Percentiles rank a stretch among this genome's conserved stretches.
These are phyloP conservation scores for Cladorrhinum sp. DNA, from an alignment of 2,329 filamentous ascomycete genomes.

Conservation along the genomic window DNA sequence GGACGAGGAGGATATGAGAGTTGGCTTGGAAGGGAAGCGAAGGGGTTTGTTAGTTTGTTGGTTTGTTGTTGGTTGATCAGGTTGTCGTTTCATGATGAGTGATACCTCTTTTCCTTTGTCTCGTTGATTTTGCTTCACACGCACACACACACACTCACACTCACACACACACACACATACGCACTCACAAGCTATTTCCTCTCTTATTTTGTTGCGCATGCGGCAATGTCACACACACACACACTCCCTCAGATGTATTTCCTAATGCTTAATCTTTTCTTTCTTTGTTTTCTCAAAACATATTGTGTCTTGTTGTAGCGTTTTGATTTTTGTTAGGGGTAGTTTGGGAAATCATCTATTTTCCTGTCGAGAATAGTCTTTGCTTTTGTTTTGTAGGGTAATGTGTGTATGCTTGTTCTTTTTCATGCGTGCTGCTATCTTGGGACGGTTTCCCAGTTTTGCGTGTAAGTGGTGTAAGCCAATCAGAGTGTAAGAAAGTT, in stretches of 20 bases:
- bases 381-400: not conserved
- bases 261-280: constrained; percentile 4
- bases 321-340: constrained; percentile 2
- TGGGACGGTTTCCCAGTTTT: not conserved
- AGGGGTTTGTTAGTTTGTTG: too few relatives aligned
- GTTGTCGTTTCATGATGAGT: constrained; percentile 14
- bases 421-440: not conserved
- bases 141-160: not conserved
- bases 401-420: not conserved
- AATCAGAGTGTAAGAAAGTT: not conserved
- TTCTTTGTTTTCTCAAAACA: constrained; percentile 1
- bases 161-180: not conserved
- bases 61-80: not conserved
- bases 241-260: constrained; percentile 1
- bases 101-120: constrained; percentile 21
- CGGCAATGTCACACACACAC: not conserved
- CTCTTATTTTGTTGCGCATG: not conserved
- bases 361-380: not conserved
- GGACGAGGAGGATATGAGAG: not conserved
- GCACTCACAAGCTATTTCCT: not conserved
- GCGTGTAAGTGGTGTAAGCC: constrained; percentile 12
- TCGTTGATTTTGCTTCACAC: not conserved
- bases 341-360: not conserved
- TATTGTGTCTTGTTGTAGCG: not conserved
- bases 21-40: not conserved